Base-by-base conservation (phyloP, 176 grass and related monocot species). In the Alloteropsis semialata region DNA sequence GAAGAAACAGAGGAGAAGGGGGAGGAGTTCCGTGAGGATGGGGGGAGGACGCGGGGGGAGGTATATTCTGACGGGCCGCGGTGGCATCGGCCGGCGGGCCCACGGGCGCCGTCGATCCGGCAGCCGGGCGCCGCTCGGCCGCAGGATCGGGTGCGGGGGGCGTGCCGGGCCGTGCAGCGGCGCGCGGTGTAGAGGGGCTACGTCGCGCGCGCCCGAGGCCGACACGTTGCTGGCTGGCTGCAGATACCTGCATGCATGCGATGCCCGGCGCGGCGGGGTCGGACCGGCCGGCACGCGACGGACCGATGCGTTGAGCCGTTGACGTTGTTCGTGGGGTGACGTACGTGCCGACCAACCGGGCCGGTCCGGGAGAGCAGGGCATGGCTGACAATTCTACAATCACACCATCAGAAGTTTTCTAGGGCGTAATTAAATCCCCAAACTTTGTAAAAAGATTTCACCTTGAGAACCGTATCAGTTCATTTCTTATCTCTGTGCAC, bases 31-130 rank as follows among this genome's bases (percentile, higher is more conserved):
- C 66, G 66, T 24, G 37, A 43, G 68, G 80, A 27, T 42, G 4
- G 10, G 5, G 3, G 12, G 44, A 36, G 28, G 65, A 51, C 14
- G 51, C 43, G 61, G 72, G 70, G 70, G 36, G 63, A 72, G 33
- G 86, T 77, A 88, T 88, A 88, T 88, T 88, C 86, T 27, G 30
- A 67, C 51, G 54, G 61, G 57, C 12, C 38, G 12, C 2, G 8
- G 50, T 21, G 18, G 27, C 66, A 24, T 34, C 12, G 43, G 10
- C 3, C 1, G 42, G 28, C 30, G n/a, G 61, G 39, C 12, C n/a
- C 80, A n/a, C 53, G 75, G 5, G 13, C n/a, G n/a, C 84, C 84
- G 76, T 86, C 76, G 76, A 38, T 53, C 10, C 24, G 18, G 5
- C 17, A 3, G 55, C 11, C 4, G 21, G 54, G 49, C 69, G 61